Conservation (phyloP, 176 grass and related monocot species). For the Carex littledalei region DNA sequence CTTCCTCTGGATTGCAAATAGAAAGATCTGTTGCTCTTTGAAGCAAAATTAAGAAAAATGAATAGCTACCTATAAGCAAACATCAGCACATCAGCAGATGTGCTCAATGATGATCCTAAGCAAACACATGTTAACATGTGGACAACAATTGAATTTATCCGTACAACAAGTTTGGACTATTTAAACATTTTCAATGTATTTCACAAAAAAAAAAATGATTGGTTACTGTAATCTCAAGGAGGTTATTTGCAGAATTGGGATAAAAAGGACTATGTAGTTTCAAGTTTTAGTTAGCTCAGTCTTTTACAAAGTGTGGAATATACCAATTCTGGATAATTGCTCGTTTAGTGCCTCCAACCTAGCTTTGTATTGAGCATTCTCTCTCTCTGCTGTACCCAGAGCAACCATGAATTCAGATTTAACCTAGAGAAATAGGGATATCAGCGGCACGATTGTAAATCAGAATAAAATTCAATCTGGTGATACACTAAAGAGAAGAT, state of each 20-base stretch:
- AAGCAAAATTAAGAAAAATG: background rate
- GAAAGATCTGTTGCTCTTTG: background rate
- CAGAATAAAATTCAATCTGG: background rate
- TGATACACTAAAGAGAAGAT: slow-evolving; percentile 12
- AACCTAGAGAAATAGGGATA: slow-evolving; percentile 36
- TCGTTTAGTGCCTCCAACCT: slow-evolving; percentile 40
- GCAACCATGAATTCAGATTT: slow-evolving; percentile 87
- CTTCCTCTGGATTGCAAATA: slow-evolving; percentile 54
- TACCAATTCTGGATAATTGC: slow-evolving; percentile 63
- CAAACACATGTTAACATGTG: background rate
- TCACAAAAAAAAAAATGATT: background rate
- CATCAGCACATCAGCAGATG: background rate
- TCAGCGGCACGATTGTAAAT: slow-evolving; percentile 8
- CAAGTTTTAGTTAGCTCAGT: background rate
- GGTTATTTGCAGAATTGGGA: background rate
- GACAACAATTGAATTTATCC: background rate
- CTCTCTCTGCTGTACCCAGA: slow-evolving; percentile 56
- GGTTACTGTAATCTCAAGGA: background rate
- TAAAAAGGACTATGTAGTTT: background rate
- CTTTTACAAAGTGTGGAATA: slow-evolving; percentile 18
- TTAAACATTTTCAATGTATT: background rate
- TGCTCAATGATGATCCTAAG: background rate
- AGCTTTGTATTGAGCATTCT: slow-evolving; percentile 58
- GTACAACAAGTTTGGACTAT: background rate
- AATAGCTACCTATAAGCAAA: background rate